phyloP scores from a whole-genome alignment of 2,329 filamentous ascomycete species.

The Aureobasidium sp. region DNA sequence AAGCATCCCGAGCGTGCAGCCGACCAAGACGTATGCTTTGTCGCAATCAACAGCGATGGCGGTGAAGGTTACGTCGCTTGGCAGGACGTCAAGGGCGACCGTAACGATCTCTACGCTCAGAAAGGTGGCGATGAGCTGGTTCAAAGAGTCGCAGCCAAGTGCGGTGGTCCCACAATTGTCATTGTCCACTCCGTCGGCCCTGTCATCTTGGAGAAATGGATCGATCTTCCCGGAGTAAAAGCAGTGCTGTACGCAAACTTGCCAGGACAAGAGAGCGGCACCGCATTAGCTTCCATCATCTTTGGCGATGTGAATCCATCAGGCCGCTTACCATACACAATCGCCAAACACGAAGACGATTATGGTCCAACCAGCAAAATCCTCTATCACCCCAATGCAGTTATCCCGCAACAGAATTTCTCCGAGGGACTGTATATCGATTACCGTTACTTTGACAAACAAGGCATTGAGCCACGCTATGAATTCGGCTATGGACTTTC shows the following conservation, averaged over 20 bases:
- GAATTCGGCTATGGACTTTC: constrained; percentile 82
- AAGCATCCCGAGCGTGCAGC: constrained; percentile 15
- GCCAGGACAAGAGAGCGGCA: constrained; percentile 78
- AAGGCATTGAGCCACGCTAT: constrained; percentile 64
- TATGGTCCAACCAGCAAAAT: constrained; percentile 66
- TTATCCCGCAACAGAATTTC: constrained; percentile 74
- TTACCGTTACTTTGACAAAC: constrained; percentile 80
- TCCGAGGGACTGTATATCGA: constrained; percentile 78
- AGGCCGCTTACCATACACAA: constrained; percentile 78
- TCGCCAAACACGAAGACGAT: constrained; percentile 64
- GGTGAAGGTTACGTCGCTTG: constrained; percentile 67
- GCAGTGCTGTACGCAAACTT: constrained; percentile 76
- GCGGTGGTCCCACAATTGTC: constrained; percentile 63
- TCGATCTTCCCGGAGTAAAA: constrained; percentile 59
- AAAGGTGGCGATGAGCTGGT: constrained; percentile 69
- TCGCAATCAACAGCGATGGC: constrained; percentile 75
- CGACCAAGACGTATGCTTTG: constrained; percentile 68
- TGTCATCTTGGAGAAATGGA: constrained; percentile 70
- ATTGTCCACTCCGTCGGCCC: constrained; percentile 82
- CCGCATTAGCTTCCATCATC: constrained; percentile 69
- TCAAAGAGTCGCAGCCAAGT: constrained; percentile 56
- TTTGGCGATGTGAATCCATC: constrained; percentile 70
- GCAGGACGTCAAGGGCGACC: constrained; percentile 64
- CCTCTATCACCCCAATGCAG: constrained; percentile 58
- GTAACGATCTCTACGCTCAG: constrained; percentile 69